phyloP scores from a whole-genome alignment of 2,329 filamentous ascomycete species.

The Aureobasidium subglaciale region DNA sequence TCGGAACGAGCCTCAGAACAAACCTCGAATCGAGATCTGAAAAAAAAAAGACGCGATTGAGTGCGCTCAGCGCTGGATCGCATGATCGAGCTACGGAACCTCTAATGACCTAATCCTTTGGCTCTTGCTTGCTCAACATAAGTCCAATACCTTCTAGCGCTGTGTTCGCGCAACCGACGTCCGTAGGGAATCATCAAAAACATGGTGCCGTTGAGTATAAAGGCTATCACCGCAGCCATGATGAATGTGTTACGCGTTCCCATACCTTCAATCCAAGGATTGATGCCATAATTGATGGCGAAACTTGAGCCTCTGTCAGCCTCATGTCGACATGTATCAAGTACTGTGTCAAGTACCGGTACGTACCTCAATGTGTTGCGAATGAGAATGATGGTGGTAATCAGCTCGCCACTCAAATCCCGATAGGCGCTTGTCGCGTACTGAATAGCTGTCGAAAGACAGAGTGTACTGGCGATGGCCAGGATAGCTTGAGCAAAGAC shows the following conservation, averaged over 20 bases:
- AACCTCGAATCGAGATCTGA: too few relatives aligned
- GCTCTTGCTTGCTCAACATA: slow-evolving; percentile 13
- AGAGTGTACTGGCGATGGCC: slow-evolving; percentile 19
- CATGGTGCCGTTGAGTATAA: not conserved
- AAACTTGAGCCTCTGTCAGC: slow-evolving; percentile 26
- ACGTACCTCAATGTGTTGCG: slow-evolving; percentile 37
- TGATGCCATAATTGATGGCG: slow-evolving; percentile 40
- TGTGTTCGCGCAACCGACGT: not conserved
- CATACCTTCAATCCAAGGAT: slow-evolving; percentile 38
- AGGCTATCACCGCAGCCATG: slow-evolving; percentile 27
- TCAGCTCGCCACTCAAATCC: slow-evolving; percentile 40
- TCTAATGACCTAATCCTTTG: slow-evolving; percentile 6
- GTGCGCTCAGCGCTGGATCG: too few relatives aligned
- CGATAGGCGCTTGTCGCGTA: slow-evolving; percentile 11
- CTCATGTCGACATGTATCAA: not conserved
- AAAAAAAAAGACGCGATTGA: too few relatives aligned
- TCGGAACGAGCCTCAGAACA: too few relatives aligned
- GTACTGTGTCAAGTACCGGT: too few relatives aligned
- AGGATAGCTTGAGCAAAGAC: slow-evolving; percentile 27
- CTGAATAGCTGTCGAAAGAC: slow-evolving; percentile 12
- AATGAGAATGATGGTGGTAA: slow-evolving; percentile 40
- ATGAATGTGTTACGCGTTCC: slow-evolving; percentile 39
- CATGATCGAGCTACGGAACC: not conserved
- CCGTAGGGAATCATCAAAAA: not conserved
- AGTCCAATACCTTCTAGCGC: slow-evolving; percentile 11